These are phyloP conservation scores for Nicotiana tabacum DNA, from an alignment of 257 asterid genomes.

Conservation along the genomic window DNA sequence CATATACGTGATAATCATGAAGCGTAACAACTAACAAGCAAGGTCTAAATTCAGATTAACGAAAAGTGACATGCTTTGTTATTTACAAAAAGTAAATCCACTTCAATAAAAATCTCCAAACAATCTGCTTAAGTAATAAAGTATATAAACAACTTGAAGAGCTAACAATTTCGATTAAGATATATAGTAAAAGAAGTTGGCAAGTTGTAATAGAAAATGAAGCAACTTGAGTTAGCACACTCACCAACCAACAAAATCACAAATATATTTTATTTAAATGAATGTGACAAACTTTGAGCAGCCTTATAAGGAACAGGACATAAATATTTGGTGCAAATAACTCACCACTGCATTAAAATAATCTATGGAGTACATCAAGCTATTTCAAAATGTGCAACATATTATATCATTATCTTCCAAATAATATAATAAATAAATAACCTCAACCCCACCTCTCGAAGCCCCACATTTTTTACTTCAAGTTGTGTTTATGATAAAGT, in stretches of 20 bases:
- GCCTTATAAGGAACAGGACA: not conserved
- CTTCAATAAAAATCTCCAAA: not conserved
- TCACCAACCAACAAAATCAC: not conserved
- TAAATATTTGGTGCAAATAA: not conserved
- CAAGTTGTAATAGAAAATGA: constrained; percentile 3
- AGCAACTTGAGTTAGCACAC: not conserved
- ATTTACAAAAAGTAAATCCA: not conserved
- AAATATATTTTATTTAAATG: not conserved
- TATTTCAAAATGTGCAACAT: not conserved
- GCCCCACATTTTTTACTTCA: not conserved
- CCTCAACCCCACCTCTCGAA: not conserved
- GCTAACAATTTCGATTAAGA: not conserved
- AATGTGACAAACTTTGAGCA: not conserved
- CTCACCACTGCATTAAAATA: not conserved
- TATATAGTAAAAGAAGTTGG: not conserved
- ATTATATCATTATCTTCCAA: not conserved
- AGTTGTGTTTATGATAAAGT: not conserved
- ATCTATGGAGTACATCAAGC: constrained; percentile 1
- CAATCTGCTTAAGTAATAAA: not conserved
- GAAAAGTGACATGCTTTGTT: too few relatives aligned
- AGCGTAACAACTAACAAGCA: too few relatives aligned
- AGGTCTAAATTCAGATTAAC: too few relatives aligned
- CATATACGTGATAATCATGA: too few relatives aligned
- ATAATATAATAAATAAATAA: not conserved
- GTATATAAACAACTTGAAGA: not conserved